phyloP scores from a whole-genome alignment of 352 stramenopile species.

The Saprolegnia diclina region DNA sequence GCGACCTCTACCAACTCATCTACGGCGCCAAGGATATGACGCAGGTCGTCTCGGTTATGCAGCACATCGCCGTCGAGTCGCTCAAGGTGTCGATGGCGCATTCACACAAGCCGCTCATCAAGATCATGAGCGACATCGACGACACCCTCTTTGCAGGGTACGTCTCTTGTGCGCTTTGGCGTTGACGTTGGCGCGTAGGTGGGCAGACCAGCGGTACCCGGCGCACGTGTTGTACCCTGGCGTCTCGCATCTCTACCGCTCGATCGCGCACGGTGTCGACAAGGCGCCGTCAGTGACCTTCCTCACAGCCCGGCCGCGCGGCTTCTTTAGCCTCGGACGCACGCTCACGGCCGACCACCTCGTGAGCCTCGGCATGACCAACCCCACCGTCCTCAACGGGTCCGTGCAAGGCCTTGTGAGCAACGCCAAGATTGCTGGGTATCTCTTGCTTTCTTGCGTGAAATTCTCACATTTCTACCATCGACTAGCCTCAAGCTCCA shows the following conservation, averaged over 20 bases:
- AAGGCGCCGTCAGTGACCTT: slow-evolving; percentile 64
- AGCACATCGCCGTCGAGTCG: slow-evolving; percentile 75
- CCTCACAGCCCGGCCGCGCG: slow-evolving; percentile 67
- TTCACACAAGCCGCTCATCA: slow-evolving; percentile 43
- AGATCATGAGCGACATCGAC: slow-evolving; percentile 84
- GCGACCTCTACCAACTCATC: slow-evolving; percentile 71
- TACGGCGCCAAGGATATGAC: slow-evolving; percentile 74
- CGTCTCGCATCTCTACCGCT: slow-evolving; percentile 60
- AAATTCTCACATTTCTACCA: not conserved
- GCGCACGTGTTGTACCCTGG: slow-evolving; percentile 46
- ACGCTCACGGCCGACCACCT: slow-evolving; percentile 78
- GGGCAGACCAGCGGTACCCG: slow-evolving; percentile 22
- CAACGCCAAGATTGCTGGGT: slow-evolving; percentile 73
- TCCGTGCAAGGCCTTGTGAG: slow-evolving; percentile 73
- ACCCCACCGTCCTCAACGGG: slow-evolving; percentile 74
- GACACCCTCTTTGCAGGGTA: slow-evolving; percentile 73
- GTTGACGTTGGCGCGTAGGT: slow-evolving; percentile 11
- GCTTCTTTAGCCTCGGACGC: slow-evolving; percentile 68
- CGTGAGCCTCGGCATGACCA: slow-evolving; percentile 62
- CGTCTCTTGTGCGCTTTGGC: not conserved
- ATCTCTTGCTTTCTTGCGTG: slow-evolving; percentile 7
- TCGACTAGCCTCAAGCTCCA: slow-evolving; percentile 59
- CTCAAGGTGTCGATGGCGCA: slow-evolving; percentile 54
- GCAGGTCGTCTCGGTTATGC: slow-evolving; percentile 73
- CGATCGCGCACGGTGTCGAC: slow-evolving; percentile 52